Evolutionary conservation across 306 rosid species (phyloP).

Genomic region (Rubus parviflorus): DNA sequence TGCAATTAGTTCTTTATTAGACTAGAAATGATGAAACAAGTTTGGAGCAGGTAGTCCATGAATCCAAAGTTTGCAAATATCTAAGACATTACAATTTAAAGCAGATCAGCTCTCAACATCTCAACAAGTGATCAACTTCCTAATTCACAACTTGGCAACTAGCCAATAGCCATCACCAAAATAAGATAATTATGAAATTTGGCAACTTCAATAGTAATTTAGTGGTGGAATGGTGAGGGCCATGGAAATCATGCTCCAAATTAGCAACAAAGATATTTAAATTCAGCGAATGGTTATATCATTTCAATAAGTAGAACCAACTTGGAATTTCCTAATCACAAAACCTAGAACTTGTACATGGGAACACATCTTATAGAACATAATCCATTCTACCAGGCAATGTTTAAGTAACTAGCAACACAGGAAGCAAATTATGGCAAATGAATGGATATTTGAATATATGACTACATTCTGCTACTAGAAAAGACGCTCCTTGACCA

Average conservation of each 20-base stretch:
- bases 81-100: not conserved
- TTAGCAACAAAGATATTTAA: not conserved
- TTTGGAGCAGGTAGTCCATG: not conserved
- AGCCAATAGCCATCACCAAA: not conserved
- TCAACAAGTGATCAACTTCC: not conserved
- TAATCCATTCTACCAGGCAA: not conserved
- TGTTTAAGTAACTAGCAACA: not conserved
- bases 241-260: not conserved
- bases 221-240: not conserved
- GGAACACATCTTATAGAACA: not conserved
- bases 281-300: not conserved
- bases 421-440: not conserved
- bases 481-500: not conserved
- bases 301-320: not conserved
- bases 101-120: not conserved
- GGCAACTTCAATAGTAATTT: too few species aligned
- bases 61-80: not conserved
- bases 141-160: not conserved
- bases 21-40: conserved; percentile 11
- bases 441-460: not conserved
- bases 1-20: conserved; percentile 9
- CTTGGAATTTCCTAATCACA: not conserved
- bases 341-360: not conserved
- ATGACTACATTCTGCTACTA: not conserved
- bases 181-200: not conserved